Evolutionary conservation across 352 stramenopile genomes (phyloP).

Genomic region (Aphanomyces astaci): DNA sequence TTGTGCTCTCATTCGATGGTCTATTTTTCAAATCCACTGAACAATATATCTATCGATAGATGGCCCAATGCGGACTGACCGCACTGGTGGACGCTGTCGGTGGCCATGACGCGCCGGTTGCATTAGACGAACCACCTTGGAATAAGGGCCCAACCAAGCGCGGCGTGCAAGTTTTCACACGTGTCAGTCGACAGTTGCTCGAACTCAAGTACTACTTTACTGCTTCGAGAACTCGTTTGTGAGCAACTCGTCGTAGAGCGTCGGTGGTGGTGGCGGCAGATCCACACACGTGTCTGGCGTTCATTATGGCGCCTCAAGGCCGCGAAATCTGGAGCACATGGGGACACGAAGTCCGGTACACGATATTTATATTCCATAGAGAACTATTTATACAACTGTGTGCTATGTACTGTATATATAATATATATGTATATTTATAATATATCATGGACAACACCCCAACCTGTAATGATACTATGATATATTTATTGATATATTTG

Average conservation of each 20-base stretch:
- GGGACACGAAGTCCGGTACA: conserved; percentile 2
- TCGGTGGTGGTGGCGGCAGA: background rate
- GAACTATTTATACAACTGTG: too few species aligned
- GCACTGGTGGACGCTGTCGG: background rate
- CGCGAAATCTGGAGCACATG: background rate
- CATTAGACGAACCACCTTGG: too few species aligned
- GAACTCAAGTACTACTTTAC: background rate
- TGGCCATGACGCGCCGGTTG: too few species aligned
- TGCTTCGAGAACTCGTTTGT: background rate
- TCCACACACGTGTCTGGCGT: background rate
- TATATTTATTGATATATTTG: too few species aligned
- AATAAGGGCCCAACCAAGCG: background rate
- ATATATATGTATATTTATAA: too few species aligned
- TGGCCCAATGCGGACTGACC: background rate
- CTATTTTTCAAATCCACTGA: too few species aligned
- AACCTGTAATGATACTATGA: too few species aligned
- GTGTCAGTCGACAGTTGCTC: background rate
- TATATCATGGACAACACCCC: too few species aligned
- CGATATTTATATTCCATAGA: too few species aligned
- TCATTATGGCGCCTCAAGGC: background rate
- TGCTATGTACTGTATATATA: too few species aligned
- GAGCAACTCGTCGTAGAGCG: background rate
- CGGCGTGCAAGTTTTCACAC: background rate
- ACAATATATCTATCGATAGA: too few species aligned
- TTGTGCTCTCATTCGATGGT: too few species aligned